phyloP scores from a whole-genome alignment of 2,329 filamentous ascomycete species.

The Colletotrichum australisinense region DNA sequence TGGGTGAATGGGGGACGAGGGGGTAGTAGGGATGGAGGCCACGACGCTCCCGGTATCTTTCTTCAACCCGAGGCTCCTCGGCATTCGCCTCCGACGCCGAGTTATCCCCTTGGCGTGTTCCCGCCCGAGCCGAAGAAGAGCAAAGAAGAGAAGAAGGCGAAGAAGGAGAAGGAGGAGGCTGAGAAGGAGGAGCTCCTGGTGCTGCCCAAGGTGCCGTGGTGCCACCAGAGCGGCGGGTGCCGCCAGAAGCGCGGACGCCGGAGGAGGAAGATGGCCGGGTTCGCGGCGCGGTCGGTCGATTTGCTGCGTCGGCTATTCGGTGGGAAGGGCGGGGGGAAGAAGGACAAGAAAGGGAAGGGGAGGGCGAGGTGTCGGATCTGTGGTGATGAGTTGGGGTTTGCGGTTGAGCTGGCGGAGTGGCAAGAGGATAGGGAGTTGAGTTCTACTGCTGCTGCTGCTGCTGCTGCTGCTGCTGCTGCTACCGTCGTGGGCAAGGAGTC shows the following conservation, averaged over 20 bases:
- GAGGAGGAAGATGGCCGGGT: neutral
- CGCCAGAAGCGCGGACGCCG: neutral
- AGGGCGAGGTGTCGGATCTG: neutral
- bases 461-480: too few relatives aligned
- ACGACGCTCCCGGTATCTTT: neutral
- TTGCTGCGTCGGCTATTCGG: neutral
- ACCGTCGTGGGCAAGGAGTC: neutral
- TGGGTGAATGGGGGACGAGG: neutral
- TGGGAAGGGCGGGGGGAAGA: neutral
- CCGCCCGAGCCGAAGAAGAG: neutral
- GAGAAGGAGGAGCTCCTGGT: neutral
- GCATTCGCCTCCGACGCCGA: neutral
- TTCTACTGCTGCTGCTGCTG: too few relatives aligned
- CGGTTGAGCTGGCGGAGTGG: neutral
- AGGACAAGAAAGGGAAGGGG: neutral
- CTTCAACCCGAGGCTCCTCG: neutral
- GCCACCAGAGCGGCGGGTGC: conserved; percentile 6
- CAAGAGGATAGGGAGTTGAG: neutral
- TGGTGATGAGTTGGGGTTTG: neutral
- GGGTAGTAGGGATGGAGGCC: neutral
- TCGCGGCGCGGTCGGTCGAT: neutral
- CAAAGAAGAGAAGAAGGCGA: neutral
- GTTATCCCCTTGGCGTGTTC: neutral
- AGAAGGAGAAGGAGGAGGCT: neutral
- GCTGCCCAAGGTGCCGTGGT: neutral